A percentile compares a stretch with the other conserved stretches of the same genome.
These are phyloP conservation scores for Claviceps monticola DNA, from an alignment of 2,329 filamentous ascomycete genomes.

Conservation along the genomic window DNA sequence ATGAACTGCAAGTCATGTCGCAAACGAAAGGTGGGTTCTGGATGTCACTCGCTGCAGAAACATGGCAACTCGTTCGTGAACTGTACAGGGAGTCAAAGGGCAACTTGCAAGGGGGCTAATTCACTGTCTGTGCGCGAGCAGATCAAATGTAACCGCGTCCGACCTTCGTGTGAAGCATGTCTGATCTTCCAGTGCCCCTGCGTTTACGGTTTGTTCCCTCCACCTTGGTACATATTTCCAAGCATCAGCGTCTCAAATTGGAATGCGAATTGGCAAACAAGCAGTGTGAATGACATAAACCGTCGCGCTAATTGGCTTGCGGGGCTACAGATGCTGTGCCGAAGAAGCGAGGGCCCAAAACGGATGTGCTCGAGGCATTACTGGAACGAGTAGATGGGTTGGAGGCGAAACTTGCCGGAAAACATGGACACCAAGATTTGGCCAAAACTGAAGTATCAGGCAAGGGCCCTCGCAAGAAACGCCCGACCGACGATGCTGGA, in stretches of 20 bases:
- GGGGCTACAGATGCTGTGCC: conserved; percentile 58
- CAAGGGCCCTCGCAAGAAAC: not conserved
- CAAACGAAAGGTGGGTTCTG: conserved; percentile 62
- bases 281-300: no score
- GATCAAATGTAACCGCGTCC: conserved; percentile 85
- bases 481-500: conserved; percentile 14
- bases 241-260: no score
- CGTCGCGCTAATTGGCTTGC: not conserved
- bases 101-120: not conserved
- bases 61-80: no score
- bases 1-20: conserved; percentile 96
- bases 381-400: conserved; percentile 75
- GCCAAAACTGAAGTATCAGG: conserved; percentile 1
- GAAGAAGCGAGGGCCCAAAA: conserved; percentile 83
- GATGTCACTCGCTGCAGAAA: not conserved
- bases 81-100: not conserved
- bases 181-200: conserved; percentile 81
- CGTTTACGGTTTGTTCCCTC: conserved; percentile 59
- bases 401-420: conserved; percentile 64
- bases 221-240: not conserved
- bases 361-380: conserved; percentile 73
- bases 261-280: no score
- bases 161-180: conserved; percentile 77
- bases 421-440: conserved; percentile 28
- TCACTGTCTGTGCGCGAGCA: conserved; percentile 23